Base-by-base conservation (phyloP, 2,329 filamentous ascomycete genomes). In the Pezicula carpinea region DNA sequence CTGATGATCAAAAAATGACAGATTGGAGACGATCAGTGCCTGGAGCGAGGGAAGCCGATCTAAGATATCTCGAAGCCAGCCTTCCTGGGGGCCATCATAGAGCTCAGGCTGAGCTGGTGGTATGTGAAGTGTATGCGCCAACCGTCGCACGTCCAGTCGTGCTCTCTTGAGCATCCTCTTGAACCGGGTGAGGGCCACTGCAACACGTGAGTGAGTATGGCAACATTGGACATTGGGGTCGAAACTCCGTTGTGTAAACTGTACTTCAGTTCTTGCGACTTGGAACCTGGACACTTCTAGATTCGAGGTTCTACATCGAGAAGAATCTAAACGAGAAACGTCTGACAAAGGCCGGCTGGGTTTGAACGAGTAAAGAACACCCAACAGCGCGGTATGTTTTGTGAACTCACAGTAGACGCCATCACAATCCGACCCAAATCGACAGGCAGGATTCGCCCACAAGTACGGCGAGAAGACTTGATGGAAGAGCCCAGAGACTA, bases 1-100 rank as follows among this genome's bases (percentile, higher is more conserved):
- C 39, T 53, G 44, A 32, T 57, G 55, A 32, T 54, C 51, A 32
- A 57, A 57, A 22, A 54, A 54, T 13, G 53, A 49, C 1, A 57
- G 43, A 34, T 49, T 53, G 3, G 48, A 54, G 4, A 54, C 49
- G 14, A 54, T 52, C 34, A 56, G 45, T 10, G 55, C 50, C 31
- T 56, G 55, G 3, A 56, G 44, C n/a, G 31, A 48, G 10, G 53
- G 51, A 4, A 56, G 44, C 6, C 51, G 48, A 39, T 53, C 52
- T 6, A 56, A 38, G 19, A 54, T 47, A 40, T 56, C 53, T 43
- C 52, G 49, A 13, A 57, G 43, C 53, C 55, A 56, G 13, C 49
- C 53, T 14, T 47, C 47, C 41, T 52, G 50, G 34, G 53, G 50
- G 0, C 52, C 55, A 43, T 44, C 53, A 44, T 53, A 56, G 21